These are phyloP conservation scores for Orbilia quercus DNA, from an alignment of 2,329 filamentous ascomycete species.

Conservation along the genomic window DNA sequence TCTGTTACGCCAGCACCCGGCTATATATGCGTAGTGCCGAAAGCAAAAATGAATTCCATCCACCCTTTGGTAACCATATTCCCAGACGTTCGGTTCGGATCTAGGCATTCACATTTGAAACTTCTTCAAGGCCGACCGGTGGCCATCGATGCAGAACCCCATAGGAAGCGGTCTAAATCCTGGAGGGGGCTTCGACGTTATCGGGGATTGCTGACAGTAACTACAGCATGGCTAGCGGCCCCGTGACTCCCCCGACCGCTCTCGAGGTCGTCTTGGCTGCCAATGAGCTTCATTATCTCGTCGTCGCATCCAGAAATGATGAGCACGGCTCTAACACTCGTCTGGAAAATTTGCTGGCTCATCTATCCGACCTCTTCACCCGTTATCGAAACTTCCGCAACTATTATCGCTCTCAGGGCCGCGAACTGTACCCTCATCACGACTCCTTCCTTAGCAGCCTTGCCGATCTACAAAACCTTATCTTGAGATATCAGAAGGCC, in stretches of 20 bases:
- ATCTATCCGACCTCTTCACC: conserved; percentile 9
- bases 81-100: conserved; percentile 1
- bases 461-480: conserved; percentile 13
- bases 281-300: conserved; percentile 12
- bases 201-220: conserved; percentile 2
- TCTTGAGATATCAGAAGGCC: conserved; percentile 16
- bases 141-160: conserved; percentile 3
- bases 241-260: neutral
- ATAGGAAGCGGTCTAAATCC: neutral
- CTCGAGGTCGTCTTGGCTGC: conserved; percentile 6
- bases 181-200: conserved; percentile 1
- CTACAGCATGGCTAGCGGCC: conserved; percentile 13
- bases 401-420: neutral
- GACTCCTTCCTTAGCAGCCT: conserved; percentile 13
- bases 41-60: no score
- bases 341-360: conserved; percentile 9
- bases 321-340: conserved; percentile 10
- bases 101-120: conserved; percentile 11
- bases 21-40: no score
- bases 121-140: conserved; percentile 6
- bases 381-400: conserved; percentile 21
- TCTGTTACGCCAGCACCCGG: no score
- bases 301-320: conserved; percentile 31
- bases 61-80: no score
- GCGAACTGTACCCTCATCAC: conserved; percentile 19